Evolutionary conservation across 192 early-diverging fungal genomes (phyloP).

Genomic region (Allomyces macrogynus): DNA sequence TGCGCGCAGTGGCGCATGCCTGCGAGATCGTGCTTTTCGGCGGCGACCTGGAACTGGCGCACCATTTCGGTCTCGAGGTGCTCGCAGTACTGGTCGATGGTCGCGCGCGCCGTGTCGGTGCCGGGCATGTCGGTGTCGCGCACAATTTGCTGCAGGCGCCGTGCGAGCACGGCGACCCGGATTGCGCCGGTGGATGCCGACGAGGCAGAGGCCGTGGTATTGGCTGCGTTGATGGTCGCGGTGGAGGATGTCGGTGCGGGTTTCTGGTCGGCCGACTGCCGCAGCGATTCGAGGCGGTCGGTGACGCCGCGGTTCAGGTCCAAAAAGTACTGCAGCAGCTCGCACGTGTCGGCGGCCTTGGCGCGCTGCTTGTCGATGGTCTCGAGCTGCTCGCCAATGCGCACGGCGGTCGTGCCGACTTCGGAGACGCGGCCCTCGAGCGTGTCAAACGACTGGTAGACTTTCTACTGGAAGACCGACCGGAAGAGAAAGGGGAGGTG

Average conservation of each 20-base stretch:
- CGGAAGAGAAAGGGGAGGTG: background rate
- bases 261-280: slow-evolving; percentile 52
- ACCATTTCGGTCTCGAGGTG: slow-evolving; percentile 75
- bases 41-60: slow-evolving; percentile 72
- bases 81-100: slow-evolving; percentile 87
- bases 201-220: no score
- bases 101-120: slow-evolving; percentile 32
- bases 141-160: background rate
- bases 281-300: slow-evolving; percentile 50
- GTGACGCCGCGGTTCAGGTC: slow-evolving; percentile 66
- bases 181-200: background rate
- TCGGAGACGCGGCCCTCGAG: slow-evolving; percentile 74
- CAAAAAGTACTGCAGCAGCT: slow-evolving; percentile 81
- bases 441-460: slow-evolving; percentile 66
- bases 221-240: background rate
- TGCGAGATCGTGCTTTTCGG: slow-evolving; percentile 44
- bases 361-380: slow-evolving; percentile 80
- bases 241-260: slow-evolving; percentile 49
- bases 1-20: slow-evolving; percentile 77
- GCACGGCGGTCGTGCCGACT: slow-evolving; percentile 84
- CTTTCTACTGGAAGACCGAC: slow-evolving; percentile 28
- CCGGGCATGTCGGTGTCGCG: background rate
- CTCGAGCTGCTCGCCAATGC: slow-evolving; percentile 95
- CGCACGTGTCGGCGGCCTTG: slow-evolving; percentile 67
- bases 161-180: background rate